Evolutionary conservation across 306 rosid species (phyloP).

Genomic region (Pachyrhizus erosus): DNA sequence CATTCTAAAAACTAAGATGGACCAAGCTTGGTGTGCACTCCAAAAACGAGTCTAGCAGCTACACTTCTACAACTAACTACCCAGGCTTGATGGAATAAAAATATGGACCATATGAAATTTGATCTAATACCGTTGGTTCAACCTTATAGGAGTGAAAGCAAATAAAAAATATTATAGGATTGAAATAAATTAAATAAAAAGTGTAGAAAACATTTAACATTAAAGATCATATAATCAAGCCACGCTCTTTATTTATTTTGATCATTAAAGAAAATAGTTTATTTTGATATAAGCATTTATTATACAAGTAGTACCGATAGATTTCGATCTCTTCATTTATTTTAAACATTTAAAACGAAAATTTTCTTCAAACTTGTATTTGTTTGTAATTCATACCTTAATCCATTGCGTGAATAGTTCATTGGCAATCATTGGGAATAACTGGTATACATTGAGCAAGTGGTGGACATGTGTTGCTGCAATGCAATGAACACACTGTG

Average conservation of each 20-base stretch:
- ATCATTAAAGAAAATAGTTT: background rate
- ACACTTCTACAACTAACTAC: background rate
- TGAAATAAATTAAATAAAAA: no score
- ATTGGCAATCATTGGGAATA: slow-evolving; percentile 1
- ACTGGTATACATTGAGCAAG: background rate
- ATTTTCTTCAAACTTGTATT: no score
- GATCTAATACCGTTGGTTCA: background rate
- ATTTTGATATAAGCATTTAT: background rate
- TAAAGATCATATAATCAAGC: background rate
- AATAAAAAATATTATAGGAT: no score
- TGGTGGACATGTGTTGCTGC: slow-evolving; percentile 23
- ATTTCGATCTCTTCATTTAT: background rate
- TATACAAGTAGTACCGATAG: background rate
- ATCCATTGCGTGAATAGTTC: background rate
- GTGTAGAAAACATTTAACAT: no score
- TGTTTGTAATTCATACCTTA: background rate
- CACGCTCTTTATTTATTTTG: background rate
- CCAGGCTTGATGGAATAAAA: background rate
- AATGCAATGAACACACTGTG: background rate
- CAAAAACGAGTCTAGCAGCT: no score
- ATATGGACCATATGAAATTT: background rate
- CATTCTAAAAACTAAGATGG: background rate
- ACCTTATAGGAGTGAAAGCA: background rate
- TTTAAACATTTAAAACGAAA: no score
- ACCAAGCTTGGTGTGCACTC: background rate